Base-by-base conservation (phyloP, 2,329 filamentous ascomycete genomes). In the Penicillium sp. region DNA sequence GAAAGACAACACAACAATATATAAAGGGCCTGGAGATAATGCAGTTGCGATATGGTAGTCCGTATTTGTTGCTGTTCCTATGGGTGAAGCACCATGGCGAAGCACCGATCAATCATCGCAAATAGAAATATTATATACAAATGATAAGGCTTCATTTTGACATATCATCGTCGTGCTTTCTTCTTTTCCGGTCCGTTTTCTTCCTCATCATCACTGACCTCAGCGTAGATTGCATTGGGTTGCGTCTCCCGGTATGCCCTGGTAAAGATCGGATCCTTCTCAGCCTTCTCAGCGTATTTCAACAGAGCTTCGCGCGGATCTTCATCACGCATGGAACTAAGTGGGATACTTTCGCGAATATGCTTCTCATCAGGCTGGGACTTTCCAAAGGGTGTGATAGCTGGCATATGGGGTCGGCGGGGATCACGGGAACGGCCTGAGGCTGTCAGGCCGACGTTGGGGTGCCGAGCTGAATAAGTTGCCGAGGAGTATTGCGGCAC, bases 261-360 rank as follows among this genome's bases (percentile, higher is more conserved):
- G 29, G 95, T 99, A 70, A 98, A 99, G 67, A 96, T 83, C 0
- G 93, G 93, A 71, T 98, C 93, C 71, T 91, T 93, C 75, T 96
- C 87, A 13, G 93, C 92, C 71, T 96, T 88, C 54, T 96, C 91
- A 37, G 92, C 93, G 80, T 98, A 99, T 78, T 96, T 97, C 58
- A 99, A 78, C 69, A 99, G 78, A 46, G 95, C 95, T 75, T 96
- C 95, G 62, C 95, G 82, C 0, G 95, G 95, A 78, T 99, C 95
- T 73, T 99, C 95, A 74, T 99, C 93, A 48, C 96, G 83, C 91
- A 99, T 96, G 61, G 86, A 88, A 61, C 91, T 93, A 13, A 98
- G 82, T 27, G 93, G 91, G 52, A 98, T 96, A 63, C 90, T 90
- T 70, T 93, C 86, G 66, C 88, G 88, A 59, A 99, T 91, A 72